Evolutionary conservation across 2,329 filamentous ascomycete species (phyloP).

Genomic region (Penicillium rolfsii): DNA sequence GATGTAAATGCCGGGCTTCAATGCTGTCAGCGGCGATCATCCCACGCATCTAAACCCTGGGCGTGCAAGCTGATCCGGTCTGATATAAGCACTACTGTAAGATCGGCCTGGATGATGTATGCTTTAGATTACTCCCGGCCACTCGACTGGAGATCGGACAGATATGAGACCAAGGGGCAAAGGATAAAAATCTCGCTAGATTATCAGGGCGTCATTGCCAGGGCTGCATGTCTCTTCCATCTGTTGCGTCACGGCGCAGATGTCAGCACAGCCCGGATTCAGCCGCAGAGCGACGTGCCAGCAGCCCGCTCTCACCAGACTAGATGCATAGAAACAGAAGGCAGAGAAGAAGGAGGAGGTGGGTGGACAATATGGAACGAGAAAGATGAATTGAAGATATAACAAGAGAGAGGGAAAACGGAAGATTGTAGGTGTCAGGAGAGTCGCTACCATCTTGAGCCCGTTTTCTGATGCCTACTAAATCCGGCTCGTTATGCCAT

Average conservation of each 20-base stretch:
- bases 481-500: conserved; percentile 37
- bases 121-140: neutral
- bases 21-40: neutral
- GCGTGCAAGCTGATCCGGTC: neutral
- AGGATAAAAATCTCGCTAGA: neutral
- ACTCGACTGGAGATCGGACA: neutral
- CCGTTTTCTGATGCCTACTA: neutral
- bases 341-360: conserved; percentile 6
- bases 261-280: neutral
- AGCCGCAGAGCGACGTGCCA: conserved; percentile 1
- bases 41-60: neutral
- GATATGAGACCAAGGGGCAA: neutral
- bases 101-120: neutral
- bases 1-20: neutral
- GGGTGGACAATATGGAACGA: neutral
- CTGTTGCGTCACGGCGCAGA: neutral
- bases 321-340: neutral
- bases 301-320: neutral
- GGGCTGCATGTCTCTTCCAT: neutral
- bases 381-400: conserved; percentile 17
- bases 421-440: conserved; percentile 10
- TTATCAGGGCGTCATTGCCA: neutral
- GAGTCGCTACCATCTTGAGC: neutral
- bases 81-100: conserved; percentile 2
- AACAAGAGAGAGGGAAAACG: conserved; percentile 23